A percentile compares a stretch with the other conserved stretches of the same genome.
Evolutionary conservation across 331 rosid species (phyloP).

Genomic region (Stylosanthes scabra): DNA sequence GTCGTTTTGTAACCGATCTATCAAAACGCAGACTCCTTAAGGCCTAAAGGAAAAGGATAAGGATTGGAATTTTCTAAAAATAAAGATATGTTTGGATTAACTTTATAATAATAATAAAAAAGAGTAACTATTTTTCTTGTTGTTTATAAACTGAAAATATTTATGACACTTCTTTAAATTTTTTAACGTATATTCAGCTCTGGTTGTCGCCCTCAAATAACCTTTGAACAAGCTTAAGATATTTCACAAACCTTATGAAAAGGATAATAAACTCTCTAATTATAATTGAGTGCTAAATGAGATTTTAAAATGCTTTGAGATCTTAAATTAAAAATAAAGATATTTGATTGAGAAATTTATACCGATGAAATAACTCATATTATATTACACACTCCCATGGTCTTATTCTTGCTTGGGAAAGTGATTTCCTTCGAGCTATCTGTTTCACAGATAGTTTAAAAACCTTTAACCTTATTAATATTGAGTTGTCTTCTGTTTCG

Average conservation of each 20-base stretch:
- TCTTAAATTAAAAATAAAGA: neutral
- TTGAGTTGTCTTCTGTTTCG: too few species aligned
- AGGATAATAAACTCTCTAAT: neutral
- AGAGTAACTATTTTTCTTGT: too few species aligned
- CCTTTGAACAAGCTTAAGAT: neutral
- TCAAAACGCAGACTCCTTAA: conserved; percentile 21
- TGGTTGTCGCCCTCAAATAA: neutral
- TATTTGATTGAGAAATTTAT: neutral
- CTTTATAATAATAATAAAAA: too few species aligned
- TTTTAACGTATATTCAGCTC: neutral
- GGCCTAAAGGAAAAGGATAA: neutral
- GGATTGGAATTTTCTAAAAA: neutral
- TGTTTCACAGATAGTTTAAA: too few species aligned
- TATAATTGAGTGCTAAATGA: neutral
- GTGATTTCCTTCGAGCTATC: too few species aligned
- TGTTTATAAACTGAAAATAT: too few species aligned
- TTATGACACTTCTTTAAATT: too few species aligned
- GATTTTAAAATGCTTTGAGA: neutral
- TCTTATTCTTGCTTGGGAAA: too few species aligned
- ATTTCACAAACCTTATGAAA: too few species aligned
- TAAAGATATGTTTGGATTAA: neutral
- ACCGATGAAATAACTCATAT: too few species aligned
- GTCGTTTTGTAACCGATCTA: neutral
- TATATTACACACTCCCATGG: too few species aligned
- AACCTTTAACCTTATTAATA: too few species aligned